phyloP scores from a whole-genome alignment of 768 basidiomycete species.

The Termitomyces sp. region DNA sequence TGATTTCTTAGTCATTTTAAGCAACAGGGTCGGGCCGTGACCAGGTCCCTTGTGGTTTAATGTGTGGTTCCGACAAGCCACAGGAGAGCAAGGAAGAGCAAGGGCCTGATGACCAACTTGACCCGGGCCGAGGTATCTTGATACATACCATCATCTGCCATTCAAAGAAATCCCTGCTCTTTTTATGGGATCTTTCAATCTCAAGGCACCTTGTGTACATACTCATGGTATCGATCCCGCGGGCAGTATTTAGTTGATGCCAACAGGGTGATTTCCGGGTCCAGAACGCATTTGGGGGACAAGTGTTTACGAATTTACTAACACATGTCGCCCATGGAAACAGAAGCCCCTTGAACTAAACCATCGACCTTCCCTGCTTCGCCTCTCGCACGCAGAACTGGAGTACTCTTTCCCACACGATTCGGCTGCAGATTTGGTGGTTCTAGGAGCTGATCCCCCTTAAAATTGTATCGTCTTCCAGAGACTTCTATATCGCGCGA shows the following conservation, averaged over 20 bases:
- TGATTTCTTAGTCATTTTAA: background rate
- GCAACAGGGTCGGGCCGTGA: background rate
- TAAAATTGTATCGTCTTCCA: background rate
- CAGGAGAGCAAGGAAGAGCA: background rate
- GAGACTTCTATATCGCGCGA: background rate
- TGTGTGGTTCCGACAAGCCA: slow-evolving; percentile 4
- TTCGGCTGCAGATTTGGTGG: background rate
- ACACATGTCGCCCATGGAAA: slow-evolving; percentile 13
- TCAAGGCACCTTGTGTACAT: slow-evolving; percentile 4
- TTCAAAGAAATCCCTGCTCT: background rate
- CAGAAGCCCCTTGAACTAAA: slow-evolving; percentile 8
- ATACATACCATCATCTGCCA: slow-evolving; percentile 1
- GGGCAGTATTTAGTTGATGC: slow-evolving; percentile 7
- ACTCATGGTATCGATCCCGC: slow-evolving; percentile 1
- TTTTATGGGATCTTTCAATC: background rate
- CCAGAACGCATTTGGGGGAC: slow-evolving; percentile 1
- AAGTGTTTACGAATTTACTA: slow-evolving; percentile 6
- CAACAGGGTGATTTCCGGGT: slow-evolving; percentile 10
- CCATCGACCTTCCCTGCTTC: slow-evolving; percentile 3
- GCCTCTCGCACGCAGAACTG: background rate
- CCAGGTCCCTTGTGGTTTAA: slow-evolving; percentile 2
- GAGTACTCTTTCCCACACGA: background rate
- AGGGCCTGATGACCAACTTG: slow-evolving; percentile 1
- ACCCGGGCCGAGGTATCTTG: background rate
- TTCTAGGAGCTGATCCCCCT: slow-evolving; percentile 1